Percentiles rank a stretch among this genome's conserved stretches.
phyloP scores from a whole-genome alignment of 257 asterid genomes.

The Nicotiana undulata region DNA sequence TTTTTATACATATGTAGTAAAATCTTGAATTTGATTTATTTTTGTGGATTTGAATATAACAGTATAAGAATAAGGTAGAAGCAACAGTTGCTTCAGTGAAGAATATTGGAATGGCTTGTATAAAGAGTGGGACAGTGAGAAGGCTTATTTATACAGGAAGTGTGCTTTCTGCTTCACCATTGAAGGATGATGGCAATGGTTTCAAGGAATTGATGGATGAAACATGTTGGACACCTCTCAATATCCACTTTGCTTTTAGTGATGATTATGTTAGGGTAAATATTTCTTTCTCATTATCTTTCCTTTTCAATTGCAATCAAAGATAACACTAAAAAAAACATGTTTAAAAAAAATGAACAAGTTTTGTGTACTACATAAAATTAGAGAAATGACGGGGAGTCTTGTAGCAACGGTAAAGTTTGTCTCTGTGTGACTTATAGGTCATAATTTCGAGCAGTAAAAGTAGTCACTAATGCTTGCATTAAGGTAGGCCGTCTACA shows the following conservation, averaged over 20 bases:
- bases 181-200: slow-evolving; percentile 27
- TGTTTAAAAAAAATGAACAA: not conserved
- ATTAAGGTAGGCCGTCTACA: no score
- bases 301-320: no score
- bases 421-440: no score
- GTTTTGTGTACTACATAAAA: not conserved
- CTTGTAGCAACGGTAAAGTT: no score
- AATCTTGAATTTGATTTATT: not conserved
- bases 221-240: slow-evolving; percentile 40
- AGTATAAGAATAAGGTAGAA: slow-evolving; percentile 16
- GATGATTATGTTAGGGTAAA: slow-evolving; percentile 5
- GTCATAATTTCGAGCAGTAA: no score
- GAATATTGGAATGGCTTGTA: slow-evolving; percentile 25
- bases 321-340: no score
- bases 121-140: slow-evolving; percentile 22
- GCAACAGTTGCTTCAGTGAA: slow-evolving; percentile 29
- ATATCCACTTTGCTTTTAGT: not conserved
- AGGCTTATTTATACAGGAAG: slow-evolving; percentile 29
- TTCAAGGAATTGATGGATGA: slow-evolving; percentile 32
- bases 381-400: no score
- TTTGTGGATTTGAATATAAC: not conserved
- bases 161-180: slow-evolving; percentile 28
- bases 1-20: not conserved
- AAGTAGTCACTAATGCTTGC: no score
- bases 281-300: not conserved